A percentile compares a stretch with the other conserved stretches of the same genome.
Evolutionary conservation across 192 early-diverging fungal genomes (phyloP).

Genomic region (Backusella liffmaniae): DNA sequence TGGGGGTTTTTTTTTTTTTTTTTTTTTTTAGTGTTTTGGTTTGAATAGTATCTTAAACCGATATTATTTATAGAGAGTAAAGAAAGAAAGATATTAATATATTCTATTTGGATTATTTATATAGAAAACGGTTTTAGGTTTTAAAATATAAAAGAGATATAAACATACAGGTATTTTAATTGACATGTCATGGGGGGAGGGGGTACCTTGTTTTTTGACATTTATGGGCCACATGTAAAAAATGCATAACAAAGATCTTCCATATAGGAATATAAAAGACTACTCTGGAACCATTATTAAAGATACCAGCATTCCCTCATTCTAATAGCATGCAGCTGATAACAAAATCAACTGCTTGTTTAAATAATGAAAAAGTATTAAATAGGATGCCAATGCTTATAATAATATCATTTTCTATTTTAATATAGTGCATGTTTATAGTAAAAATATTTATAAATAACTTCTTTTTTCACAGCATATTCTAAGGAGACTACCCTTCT

Average conservation of each 20-base stretch:
- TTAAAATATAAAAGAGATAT: background rate
- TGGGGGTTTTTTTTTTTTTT: background rate
- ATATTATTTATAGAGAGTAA: background rate
- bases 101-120: background rate
- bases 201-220: background rate
- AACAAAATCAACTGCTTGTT: slow-evolving; percentile 1
- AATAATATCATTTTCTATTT: background rate
- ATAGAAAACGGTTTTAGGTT: background rate
- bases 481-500: no score
- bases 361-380: background rate
- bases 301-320: background rate
- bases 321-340: background rate
- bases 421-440: background rate
- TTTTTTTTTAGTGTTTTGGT: background rate
- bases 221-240: background rate
- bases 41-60: background rate
- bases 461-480: background rate
- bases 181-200: slow-evolving; percentile 1
- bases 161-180: background rate
- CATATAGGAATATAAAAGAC: background rate
- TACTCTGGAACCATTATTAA: background rate
- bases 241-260: background rate
- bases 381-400: background rate
- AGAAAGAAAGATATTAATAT: background rate
- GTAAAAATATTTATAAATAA: background rate